These are phyloP conservation scores for Globisporangium radiosum DNA, from an alignment of 352 stramenopile species.

Conservation along the genomic window DNA sequence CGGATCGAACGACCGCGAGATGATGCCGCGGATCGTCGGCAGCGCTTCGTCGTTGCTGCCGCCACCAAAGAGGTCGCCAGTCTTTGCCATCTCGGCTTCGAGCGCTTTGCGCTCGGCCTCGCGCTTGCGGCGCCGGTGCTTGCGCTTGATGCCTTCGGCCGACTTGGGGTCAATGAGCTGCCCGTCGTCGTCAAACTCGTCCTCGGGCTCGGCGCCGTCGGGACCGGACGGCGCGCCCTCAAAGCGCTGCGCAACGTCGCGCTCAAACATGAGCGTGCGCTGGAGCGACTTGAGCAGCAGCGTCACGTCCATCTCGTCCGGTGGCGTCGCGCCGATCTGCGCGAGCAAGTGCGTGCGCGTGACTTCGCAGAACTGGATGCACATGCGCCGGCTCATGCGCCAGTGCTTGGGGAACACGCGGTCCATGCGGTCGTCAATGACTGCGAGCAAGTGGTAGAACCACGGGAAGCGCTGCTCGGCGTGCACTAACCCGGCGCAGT, in stretches of 20 bases:
- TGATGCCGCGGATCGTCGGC: constrained; percentile 73
- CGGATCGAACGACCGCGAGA: constrained; percentile 93
- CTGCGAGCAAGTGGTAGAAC: constrained; percentile 70
- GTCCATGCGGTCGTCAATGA: constrained; percentile 83
- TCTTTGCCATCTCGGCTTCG: constrained; percentile 60
- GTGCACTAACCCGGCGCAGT: constrained; percentile 45
- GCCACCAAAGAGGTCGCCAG: constrained; percentile 27
- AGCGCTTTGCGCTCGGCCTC: constrained; percentile 60
- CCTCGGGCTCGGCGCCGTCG: constrained; percentile 41
- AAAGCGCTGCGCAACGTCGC: constrained; percentile 61
- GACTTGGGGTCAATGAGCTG: constrained; percentile 68
- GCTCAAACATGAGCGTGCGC: constrained; percentile 74
- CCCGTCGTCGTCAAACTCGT: constrained; percentile 66
- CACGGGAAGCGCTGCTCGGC: constrained; percentile 71
- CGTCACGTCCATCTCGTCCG: constrained; percentile 73
- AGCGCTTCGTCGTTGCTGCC: constrained; percentile 41
- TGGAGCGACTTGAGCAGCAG: constrained; percentile 65
- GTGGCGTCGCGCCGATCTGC: constrained; percentile 55
- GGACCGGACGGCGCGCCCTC: constrained; percentile 30
- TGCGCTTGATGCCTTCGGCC: constrained; percentile 68
- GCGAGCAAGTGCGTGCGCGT: constrained; percentile 71
- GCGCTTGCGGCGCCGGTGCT: constrained; percentile 68
- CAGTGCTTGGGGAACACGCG: constrained; percentile 95
- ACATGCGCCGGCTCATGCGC: constrained; percentile 92
- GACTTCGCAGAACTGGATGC: constrained; percentile 88